Evolutionary conservation across 1,284 basidiomycete species (phyloP), one percentile per base, ranked within the genome.

Genomic region (Trametes hirsuta): DNA sequence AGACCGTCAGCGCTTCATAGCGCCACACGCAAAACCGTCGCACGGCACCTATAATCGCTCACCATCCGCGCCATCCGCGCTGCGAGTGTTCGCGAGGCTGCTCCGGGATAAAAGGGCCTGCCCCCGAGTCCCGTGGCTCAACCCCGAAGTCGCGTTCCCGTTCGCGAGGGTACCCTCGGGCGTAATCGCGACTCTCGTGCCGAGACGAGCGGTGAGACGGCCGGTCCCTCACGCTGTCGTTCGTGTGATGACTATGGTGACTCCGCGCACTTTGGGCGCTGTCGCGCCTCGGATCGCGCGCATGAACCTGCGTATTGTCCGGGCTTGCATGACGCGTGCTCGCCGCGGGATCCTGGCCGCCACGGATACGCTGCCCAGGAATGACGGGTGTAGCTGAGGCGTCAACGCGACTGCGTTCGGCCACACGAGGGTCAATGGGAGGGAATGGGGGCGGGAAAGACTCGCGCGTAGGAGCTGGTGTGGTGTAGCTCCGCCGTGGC

Each of bases 21-120:
- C 40, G 45, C 1, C 18, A 18, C 47, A 47, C 25, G 24, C 34
- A 51, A 34, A 42, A 50, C 40, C 30, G 53, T 46, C 53, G 35
- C 9, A 53, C 47, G 55, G 61, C 64, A 65, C 55, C 58, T 62
- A n/a, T 44, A 35, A 18, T 51, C 56, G 61, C 64, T 66, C 64
- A 66, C 64, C 64, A 66, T 66, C 64, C 64, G 55, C 64, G 64
- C 64, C 61, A 66, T 41, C 62, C 63, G 50, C 54, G 51, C 25
- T 55, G 53, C 50, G 47, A 36, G 36, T 56, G 47, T 18, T 42
- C 44, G 25, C 36, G 30, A 18, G 45, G 21, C 48, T 58, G 44
- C 53, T 63, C 35, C 50, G 39, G n/a, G 25, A 55, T n/a, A n/a
- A 34, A 30, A 34, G 25, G 34, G 34, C 3, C 18, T 5, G 41